Percentiles rank a stretch among this genome's conserved stretches.
Evolutionary conservation across 2,329 filamentous ascomycete genomes (phyloP).

Genomic region (Xylariales sp.): DNA sequence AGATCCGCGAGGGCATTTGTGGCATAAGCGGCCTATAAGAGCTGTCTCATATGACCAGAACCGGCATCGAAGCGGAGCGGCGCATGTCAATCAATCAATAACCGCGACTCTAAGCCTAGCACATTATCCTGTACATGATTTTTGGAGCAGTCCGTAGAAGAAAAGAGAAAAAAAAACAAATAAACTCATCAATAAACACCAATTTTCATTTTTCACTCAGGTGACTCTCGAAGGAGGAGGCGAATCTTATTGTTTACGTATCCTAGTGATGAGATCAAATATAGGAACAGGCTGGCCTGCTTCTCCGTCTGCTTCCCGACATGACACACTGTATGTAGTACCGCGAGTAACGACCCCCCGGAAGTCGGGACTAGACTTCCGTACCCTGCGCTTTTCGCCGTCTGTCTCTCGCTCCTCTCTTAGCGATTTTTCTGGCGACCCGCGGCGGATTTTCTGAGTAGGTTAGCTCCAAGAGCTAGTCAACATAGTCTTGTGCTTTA

Average conservation of each 20-base stretch:
- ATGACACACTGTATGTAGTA: neutral
- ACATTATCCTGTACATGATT: slow-evolving; percentile 21
- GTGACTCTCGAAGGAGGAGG: neutral
- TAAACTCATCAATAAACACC: neutral
- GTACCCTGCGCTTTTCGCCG: neutral
- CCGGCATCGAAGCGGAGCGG: neutral
- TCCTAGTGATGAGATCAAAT: neutral
- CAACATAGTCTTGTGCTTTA: neutral
- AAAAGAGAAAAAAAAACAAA: slow-evolving; percentile 8
- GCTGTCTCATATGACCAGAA: slow-evolving; percentile 25
- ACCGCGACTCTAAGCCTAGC: neutral
- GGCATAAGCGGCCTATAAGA: slow-evolving; percentile 20
- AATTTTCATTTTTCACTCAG: neutral
- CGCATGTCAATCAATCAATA: neutral
- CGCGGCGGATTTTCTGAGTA: neutral
- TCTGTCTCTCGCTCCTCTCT: neutral
- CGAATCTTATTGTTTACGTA: neutral
- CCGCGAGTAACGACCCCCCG: too few relatives aligned
- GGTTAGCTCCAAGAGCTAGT: neutral
- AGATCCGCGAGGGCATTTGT: slow-evolving; percentile 35
- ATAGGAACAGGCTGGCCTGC: neutral
- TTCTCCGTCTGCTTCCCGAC: neutral
- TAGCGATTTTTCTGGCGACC: neutral
- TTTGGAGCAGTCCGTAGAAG: slow-evolving; percentile 21
- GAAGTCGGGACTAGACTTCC: neutral